These are phyloP conservation scores for Diaporthe amygdali DNA, from an alignment of 2,329 filamentous ascomycete genomes.

Conservation along the genomic window DNA sequence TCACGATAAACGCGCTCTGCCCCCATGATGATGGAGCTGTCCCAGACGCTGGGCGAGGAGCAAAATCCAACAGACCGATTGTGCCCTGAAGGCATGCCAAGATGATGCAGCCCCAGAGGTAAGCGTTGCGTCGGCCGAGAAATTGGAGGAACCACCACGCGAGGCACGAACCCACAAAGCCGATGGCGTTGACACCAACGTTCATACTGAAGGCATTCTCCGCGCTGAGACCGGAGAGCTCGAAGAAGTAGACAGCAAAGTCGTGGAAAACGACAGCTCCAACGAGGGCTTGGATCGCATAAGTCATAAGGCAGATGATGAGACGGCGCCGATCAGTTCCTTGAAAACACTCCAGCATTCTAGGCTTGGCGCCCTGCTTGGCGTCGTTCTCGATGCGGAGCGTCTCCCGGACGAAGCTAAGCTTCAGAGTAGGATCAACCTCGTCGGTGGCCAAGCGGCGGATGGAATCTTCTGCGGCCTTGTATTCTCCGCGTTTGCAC, in stretches of 20 bases:
- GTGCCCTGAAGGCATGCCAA: conserved; percentile 40
- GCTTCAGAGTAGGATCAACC: conserved; percentile 32
- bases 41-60: conserved; percentile 36
- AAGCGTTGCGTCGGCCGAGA: conserved; percentile 44
- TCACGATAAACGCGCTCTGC: conserved; percentile 42
- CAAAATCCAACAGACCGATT: conserved; percentile 44
- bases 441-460: conserved; percentile 8
- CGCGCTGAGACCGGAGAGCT: conserved; percentile 31
- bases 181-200: conserved; percentile 45
- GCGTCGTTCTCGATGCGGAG: conserved; percentile 30
- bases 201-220: conserved; percentile 45
- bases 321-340: conserved; percentile 33
- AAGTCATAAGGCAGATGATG: conserved; percentile 31
- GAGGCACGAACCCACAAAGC: conserved; percentile 44
- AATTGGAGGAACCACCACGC: conserved; percentile 45
- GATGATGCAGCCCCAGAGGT: conserved; percentile 40
- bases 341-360: conserved; percentile 32
- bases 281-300: conserved; percentile 35
- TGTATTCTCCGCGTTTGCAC: conserved; percentile 15
- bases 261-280: conserved; percentile 34
- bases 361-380: conserved; percentile 22
- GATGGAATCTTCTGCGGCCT: conserved; percentile 6
- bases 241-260: conserved; percentile 37
- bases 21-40: conserved; percentile 37
- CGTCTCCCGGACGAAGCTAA: conserved; percentile 36